Evolutionary conservation across 108 stramenopile species (phyloP), one percentile per base, ranked within the genome.

Genomic region (Pinguiococcus pyrenoidosus): DNA sequence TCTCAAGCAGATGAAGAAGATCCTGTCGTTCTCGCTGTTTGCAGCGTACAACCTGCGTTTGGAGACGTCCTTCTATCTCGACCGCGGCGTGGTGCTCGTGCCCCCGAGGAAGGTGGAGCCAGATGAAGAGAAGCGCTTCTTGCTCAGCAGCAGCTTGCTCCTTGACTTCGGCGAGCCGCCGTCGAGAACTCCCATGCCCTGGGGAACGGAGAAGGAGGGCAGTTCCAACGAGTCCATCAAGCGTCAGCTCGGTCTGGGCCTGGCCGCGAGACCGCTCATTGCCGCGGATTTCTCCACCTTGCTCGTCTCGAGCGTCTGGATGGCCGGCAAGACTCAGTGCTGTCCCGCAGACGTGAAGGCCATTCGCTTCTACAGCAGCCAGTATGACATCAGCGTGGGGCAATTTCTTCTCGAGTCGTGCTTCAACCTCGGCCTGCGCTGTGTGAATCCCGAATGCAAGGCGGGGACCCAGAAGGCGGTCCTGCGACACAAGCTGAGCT

Each of bases 311-410:
- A 82, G 80, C 36, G 72, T 92, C 23, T 91, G 89, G 89, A 92
- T 92, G 87, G 75, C 82, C 24, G 81, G 79, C 14, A 82, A 80
- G 52, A 75, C 82, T 5, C 93, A 95, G 56, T 91, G 82, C 51
- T 72, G 72, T 47, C 78, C 82, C n/a, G 89, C 93, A 17, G 89
- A 92, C 65, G 88, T 95, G 8, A 91, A 92, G 61, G 85, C 83
- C 28, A 88, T 95, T 37, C 80, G 81, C 40, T 95, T 85, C 53
- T 95, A 91, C 59, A 82, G 80, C 0, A 18, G 35, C 37, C 22
- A 34, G 46, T 16, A 32, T 12, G 93, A 95, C 58, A 79, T 89
- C 23, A 72, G 82, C 3, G 62, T 95, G 9, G 93, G 93, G 17
- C 83, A 90, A 37, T 95, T 92, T 57, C 68, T 95, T 8, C 60